phyloP scores from a whole-genome alignment of 345 rosid species.

The Pistacia vera region DNA sequence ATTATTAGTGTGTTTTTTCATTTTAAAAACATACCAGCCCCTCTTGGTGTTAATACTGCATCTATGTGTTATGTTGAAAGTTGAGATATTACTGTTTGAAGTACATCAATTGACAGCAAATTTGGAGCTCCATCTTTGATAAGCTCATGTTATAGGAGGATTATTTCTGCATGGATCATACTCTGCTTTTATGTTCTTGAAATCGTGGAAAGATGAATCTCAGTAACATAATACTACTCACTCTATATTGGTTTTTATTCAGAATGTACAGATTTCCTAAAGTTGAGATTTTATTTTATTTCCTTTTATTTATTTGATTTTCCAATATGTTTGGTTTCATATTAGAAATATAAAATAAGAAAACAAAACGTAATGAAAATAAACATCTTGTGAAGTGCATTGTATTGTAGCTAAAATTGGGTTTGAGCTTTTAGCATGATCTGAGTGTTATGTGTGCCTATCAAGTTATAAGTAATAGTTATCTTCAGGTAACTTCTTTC shows the following conservation, averaged over 20 bases:
- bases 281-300: no score
- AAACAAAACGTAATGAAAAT: not conserved
- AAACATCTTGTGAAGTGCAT: not conserved
- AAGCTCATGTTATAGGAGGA: not conserved
- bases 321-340: no score
- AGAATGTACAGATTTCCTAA: not conserved
- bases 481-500: not conserved
- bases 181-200: not conserved
- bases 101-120: not conserved
- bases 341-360: no score
- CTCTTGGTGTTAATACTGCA: not conserved
- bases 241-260: not conserved
- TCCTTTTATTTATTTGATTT: no score
- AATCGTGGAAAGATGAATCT: not conserved
- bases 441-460: not conserved
- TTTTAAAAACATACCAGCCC: not conserved
- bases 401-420: not conserved
- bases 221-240: not conserved
- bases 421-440: not conserved
- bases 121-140: constrained; percentile 2
- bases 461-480: not conserved
- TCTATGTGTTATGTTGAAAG: not conserved
- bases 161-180: constrained; percentile 2
- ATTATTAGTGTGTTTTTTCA: not conserved
- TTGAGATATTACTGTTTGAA: not conserved